Evolutionary conservation across 179 eudicot species (phyloP).

Genomic region (Carnegiea gigantea): DNA sequence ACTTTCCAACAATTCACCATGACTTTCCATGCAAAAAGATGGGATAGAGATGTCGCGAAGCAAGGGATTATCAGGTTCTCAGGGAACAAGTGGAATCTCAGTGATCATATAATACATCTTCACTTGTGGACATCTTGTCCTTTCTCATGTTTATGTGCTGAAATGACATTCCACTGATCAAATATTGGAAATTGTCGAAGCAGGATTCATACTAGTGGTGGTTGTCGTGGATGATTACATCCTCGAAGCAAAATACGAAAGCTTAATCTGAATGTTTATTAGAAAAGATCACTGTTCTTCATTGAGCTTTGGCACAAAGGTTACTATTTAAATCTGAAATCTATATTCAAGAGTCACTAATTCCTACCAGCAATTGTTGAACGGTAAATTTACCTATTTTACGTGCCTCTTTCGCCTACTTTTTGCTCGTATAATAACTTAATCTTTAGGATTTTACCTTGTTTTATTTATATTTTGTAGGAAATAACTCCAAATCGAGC

Average conservation of each 20-base stretch:
- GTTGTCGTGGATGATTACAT: background rate
- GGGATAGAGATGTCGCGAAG: background rate
- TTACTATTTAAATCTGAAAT: background rate
- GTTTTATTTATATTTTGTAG: too few relatives aligned
- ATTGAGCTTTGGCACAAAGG: background rate
- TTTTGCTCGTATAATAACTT: too few relatives aligned
- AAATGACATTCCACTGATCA: background rate
- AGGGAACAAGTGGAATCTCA: background rate
- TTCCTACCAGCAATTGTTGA: slow-evolving; percentile 53
- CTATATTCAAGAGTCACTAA: background rate
- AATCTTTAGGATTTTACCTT: too few relatives aligned
- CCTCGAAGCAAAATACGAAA: too few relatives aligned
- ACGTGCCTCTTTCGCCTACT: too few relatives aligned
- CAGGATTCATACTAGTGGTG: background rate
- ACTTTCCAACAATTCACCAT: background rate
- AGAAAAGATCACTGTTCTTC: background rate
- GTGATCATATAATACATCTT: too few relatives aligned
- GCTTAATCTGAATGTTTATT: too few relatives aligned
- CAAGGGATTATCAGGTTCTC: background rate
- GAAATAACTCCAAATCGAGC: too few relatives aligned
- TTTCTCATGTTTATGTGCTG: background rate
- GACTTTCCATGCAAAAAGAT: slow-evolving; percentile 14
- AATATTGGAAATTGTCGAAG: background rate
- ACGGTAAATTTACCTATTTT: too few relatives aligned
- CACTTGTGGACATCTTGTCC: background rate